Percentiles rank a stretch among this genome's conserved stretches.
These are phyloP conservation scores for Apostasia shenzhenica DNA, from an alignment of 106 monocot genomes.

Conservation along the genomic window DNA sequence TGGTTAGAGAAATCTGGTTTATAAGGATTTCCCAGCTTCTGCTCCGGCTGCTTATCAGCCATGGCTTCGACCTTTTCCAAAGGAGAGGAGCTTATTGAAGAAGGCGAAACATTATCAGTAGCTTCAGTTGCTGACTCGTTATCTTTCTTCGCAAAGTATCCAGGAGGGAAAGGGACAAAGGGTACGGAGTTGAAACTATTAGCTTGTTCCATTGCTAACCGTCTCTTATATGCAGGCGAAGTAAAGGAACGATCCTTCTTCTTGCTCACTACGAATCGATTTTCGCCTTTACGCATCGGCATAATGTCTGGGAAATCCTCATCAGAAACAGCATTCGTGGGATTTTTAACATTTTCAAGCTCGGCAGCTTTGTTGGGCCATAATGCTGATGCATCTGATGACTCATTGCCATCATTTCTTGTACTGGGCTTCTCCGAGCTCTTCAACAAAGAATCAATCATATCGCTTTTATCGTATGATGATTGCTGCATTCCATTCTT, in stretches of 20 bases:
- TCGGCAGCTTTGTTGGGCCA: conserved; percentile 29
- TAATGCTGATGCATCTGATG: conserved; percentile 22
- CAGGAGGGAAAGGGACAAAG: conserved; percentile 95
- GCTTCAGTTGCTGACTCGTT: conserved; percentile 29
- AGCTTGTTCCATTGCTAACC: conserved; percentile 77
- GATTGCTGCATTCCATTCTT: conserved; percentile 10
- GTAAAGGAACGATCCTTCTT: conserved; percentile 78
- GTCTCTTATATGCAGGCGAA: conserved; percentile 71
- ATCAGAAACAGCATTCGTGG: conserved; percentile 16
- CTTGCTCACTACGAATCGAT: conserved; percentile 67
- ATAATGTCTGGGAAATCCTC: conserved; percentile 81
- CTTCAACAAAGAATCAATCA: conserved; percentile 6
- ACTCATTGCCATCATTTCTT: conserved; percentile 11
- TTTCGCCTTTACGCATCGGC: conserved; percentile 91
- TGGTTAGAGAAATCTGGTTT: background rate
- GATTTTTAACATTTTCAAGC: conserved; percentile 19
- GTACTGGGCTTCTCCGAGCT: conserved; percentile 1
- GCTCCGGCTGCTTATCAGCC: conserved; percentile 1
- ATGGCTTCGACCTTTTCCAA: conserved; percentile 13
- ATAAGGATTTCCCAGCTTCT: background rate
- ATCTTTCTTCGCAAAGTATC: conserved; percentile 86
- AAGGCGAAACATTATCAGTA: background rate
- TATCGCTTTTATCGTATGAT: background rate
- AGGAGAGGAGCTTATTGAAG: conserved; percentile 8
- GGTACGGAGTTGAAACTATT: conserved; percentile 73